phyloP scores from a whole-genome alignment of 345 rosid species.

The Geranium rotundifolium region DNA sequence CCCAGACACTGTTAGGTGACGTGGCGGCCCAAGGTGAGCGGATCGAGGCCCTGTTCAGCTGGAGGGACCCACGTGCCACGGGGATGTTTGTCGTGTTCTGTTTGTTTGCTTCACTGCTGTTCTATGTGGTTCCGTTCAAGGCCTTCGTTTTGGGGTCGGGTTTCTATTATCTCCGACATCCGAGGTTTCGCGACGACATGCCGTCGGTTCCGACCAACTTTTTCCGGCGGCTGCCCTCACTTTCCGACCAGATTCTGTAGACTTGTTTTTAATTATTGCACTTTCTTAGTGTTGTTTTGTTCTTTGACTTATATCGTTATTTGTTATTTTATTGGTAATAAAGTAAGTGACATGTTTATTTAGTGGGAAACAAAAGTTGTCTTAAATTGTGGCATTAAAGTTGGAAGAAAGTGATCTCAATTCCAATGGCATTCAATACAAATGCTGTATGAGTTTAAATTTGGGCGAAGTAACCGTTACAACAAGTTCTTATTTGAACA shows the following conservation, averaged over 20 bases:
- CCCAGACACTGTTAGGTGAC: slow-evolving; percentile 72
- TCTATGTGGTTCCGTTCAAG: slow-evolving; percentile 66
- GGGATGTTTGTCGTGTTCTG: slow-evolving; percentile 66
- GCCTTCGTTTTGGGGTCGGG: slow-evolving; percentile 47
- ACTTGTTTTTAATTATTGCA: neutral
- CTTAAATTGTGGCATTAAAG: too few species aligned
- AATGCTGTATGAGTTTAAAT: too few species aligned
- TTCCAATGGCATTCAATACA: too few species aligned
- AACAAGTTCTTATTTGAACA: too few species aligned
- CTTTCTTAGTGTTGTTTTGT: slow-evolving; percentile 5
- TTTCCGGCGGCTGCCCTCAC: slow-evolving; percentile 76
- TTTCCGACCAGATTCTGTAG: slow-evolving; percentile 68
- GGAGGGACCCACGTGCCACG: slow-evolving; percentile 89
- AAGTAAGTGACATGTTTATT: too few species aligned
- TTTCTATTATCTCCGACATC: slow-evolving; percentile 68
- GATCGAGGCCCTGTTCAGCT: slow-evolving; percentile 57
- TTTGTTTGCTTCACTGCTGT: slow-evolving; percentile 48
- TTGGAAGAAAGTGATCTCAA: too few species aligned
- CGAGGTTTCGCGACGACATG: slow-evolving; percentile 81
- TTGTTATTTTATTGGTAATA: too few species aligned
- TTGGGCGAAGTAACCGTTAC: too few species aligned
- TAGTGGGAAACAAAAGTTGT: too few species aligned
- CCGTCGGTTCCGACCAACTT: slow-evolving; percentile 63
- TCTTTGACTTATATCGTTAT: too few species aligned
- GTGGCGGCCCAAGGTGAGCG: slow-evolving; percentile 84